Conservation (phyloP, 1,284 basidiomycete genomes). For the Ustilago bromivora region DNA sequence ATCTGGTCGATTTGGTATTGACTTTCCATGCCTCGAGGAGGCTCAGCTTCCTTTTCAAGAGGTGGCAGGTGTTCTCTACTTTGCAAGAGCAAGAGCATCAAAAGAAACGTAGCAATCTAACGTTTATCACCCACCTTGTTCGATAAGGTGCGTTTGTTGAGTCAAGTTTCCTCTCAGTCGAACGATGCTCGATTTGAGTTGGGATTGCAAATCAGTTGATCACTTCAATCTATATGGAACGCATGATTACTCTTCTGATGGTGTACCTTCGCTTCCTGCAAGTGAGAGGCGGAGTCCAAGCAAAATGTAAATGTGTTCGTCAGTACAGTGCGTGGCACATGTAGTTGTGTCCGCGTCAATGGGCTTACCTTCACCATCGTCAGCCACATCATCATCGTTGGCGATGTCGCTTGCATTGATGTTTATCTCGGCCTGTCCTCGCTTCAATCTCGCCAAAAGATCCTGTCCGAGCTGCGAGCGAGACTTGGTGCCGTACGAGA, state of each 20-base stretch:
- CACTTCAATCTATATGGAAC: not conserved
- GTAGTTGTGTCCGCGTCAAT: not conserved
- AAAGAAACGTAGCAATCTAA: not conserved
- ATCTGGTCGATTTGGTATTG: not conserved
- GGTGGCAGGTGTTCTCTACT: not conserved
- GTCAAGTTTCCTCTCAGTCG: not conserved
- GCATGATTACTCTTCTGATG: slow-evolving; percentile 39
- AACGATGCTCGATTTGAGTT: not conserved
- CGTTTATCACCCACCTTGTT: not conserved
- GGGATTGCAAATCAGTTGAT: not conserved
- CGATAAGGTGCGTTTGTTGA: not conserved
- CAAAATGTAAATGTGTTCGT: not conserved
- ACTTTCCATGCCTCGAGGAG: not conserved
- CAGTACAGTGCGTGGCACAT: not conserved
- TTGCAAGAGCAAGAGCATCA: not conserved
- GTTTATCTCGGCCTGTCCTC: slow-evolving; percentile 51
- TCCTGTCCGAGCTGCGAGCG: slow-evolving; percentile 52
- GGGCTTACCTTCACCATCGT: slow-evolving; percentile 43
- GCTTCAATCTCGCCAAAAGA: slow-evolving; percentile 51
- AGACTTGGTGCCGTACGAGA: slow-evolving; percentile 48
- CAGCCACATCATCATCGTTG: slow-evolving; percentile 39
- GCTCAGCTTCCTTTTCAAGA: too few species aligned
- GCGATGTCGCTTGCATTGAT: slow-evolving; percentile 56
- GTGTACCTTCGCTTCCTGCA: slow-evolving; percentile 52
- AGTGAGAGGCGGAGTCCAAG: not conserved